Conservation (phyloP, 140 eudicot species). For the Ambrosia hybrid region DNA sequence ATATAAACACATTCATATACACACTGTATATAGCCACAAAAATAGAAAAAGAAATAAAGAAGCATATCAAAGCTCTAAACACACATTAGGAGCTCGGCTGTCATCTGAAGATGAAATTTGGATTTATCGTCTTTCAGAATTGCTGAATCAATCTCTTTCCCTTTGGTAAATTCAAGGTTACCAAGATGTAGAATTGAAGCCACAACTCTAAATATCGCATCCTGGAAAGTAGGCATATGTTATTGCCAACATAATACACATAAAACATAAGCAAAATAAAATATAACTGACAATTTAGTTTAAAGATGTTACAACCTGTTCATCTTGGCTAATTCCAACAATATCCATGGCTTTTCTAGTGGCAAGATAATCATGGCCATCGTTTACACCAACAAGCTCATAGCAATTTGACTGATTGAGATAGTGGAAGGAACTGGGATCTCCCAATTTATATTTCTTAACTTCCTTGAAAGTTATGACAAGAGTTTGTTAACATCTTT, state of each 20-base stretch:
- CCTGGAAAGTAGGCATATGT: conserved; percentile 46
- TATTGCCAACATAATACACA: conserved; percentile 15
- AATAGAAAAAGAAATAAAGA: conserved; percentile 5
- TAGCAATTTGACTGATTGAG: conserved; percentile 88
- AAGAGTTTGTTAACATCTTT: conserved; percentile 22
- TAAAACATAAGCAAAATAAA: background rate
- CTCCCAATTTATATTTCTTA: conserved; percentile 86
- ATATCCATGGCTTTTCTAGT: conserved; percentile 98
- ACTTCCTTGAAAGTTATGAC: conserved; percentile 54
- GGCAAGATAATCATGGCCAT: conserved; percentile 90
- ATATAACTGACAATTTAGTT: conserved; percentile 11
- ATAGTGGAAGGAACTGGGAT: conserved; percentile 79
- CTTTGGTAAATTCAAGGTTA: conserved; percentile 78
- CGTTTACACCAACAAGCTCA: conserved; percentile 85
- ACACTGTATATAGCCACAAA: background rate
- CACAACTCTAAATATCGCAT: conserved; percentile 93
- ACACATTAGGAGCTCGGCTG: conserved; percentile 88
- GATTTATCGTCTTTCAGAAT: conserved; percentile 79
- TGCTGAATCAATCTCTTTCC: conserved; percentile 83
- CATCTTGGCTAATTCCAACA: conserved; percentile 85
- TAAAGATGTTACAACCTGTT: conserved; percentile 58
- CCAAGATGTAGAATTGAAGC: conserved; percentile 98
- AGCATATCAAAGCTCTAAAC: conserved; percentile 22
- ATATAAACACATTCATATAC: background rate
- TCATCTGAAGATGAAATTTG: conserved; percentile 82